Conservation (phyloP, 495 filamentous ascomycete genomes). For the Xylaria acuta region DNA sequence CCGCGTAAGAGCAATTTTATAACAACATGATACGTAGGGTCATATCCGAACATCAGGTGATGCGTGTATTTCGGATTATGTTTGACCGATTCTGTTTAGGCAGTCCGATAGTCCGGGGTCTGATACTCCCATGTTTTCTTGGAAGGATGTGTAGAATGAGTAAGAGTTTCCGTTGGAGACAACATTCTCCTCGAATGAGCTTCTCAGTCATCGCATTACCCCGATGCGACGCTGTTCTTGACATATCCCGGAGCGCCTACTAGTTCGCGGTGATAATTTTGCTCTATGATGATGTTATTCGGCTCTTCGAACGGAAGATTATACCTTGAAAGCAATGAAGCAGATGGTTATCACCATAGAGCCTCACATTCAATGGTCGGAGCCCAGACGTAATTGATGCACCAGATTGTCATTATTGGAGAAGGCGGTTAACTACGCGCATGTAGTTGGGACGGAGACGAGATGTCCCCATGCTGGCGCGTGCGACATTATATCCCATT, state of each 20-base stretch:
- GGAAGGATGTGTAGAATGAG: neutral
- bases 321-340: neutral
- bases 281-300: neutral
- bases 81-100: conserved; percentile 16
- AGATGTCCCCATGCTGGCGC: too few relatives aligned
- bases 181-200: neutral
- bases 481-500: too few relatives aligned
- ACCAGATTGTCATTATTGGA: neutral
- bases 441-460: too few relatives aligned
- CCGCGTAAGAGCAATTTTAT: neutral
- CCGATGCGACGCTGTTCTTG: neutral
- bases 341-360: neutral
- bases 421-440: too few relatives aligned
- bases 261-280: neutral
- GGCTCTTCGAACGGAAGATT: neutral
- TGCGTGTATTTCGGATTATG: neutral
- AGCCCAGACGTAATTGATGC: too few relatives aligned
- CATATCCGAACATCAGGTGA: neutral
- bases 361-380: neutral
- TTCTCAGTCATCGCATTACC: neutral
- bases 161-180: neutral
- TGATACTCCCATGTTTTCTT: neutral
- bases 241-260: neutral
- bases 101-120: neutral
- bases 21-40: neutral